phyloP scores from a whole-genome alignment of 1,284 basidiomycete species.

The Schizopora paradoxa region DNA sequence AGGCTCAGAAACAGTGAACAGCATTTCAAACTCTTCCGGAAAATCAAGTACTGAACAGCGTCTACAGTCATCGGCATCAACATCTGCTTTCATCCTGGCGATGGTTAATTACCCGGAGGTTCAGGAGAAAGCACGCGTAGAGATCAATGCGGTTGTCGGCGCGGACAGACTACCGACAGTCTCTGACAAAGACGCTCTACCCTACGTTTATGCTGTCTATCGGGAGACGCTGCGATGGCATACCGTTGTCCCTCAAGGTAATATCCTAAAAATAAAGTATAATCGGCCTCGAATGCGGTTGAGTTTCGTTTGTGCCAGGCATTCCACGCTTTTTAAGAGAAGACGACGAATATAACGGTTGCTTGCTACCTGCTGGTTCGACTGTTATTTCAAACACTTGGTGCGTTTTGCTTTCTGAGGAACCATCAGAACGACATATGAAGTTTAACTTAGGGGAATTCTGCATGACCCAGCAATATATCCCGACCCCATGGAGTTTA shows the following conservation, averaged over 20 bases:
- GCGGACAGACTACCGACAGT: conserved; percentile 55
- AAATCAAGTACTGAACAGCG: too few relatives aligned
- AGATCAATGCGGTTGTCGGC: conserved; percentile 59
- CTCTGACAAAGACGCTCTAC: conserved; percentile 51
- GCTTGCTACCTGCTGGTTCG: conserved; percentile 19
- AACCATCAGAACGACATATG: background rate
- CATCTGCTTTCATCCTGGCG: conserved; percentile 49
- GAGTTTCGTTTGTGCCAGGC: conserved; percentile 5
- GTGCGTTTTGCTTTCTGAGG: background rate
- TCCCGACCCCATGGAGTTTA: conserved; percentile 11
- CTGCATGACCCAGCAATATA: conserved; percentile 13
- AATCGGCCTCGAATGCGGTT: background rate
- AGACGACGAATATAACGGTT: conserved; percentile 18
- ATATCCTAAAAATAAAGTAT: background rate
- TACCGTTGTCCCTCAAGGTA: conserved; percentile 37
- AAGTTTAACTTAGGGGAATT: conserved; percentile 14
- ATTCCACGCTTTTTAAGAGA: conserved; percentile 16
- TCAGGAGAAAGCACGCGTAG: conserved; percentile 49
- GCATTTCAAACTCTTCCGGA: background rate
- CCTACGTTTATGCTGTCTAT: conserved; percentile 53
- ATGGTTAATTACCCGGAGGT: conserved; percentile 48
- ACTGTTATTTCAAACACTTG: conserved; percentile 17
- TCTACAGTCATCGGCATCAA: conserved; percentile 43
- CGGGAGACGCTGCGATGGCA: conserved; percentile 66
- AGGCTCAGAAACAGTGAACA: background rate